These are phyloP conservation scores for Jaltomata sinuosa DNA, from an alignment of 257 asterid species.

Conservation along the genomic window DNA sequence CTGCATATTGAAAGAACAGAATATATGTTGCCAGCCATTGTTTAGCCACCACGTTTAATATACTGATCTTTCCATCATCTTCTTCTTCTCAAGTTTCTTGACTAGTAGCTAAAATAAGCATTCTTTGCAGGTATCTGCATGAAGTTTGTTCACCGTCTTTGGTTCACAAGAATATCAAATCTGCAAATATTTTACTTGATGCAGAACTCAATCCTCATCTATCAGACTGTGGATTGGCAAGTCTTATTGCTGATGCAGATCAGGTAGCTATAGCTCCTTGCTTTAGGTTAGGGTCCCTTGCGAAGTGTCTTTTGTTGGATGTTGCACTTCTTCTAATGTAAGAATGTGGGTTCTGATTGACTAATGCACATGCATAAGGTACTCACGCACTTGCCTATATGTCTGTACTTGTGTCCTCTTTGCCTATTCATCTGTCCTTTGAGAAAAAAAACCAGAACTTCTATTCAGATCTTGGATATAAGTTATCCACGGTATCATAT, in stretches of 20 bases:
- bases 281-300: not conserved
- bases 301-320: not conserved
- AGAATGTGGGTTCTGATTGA: not conserved
- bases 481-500: not conserved
- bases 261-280: conserved; percentile 36
- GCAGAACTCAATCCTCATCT: conserved; percentile 88
- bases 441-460: not conserved
- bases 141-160: conserved; percentile 93
- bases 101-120: conserved; percentile 5
- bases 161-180: conserved; percentile 77
- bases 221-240: conserved; percentile 79
- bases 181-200: conserved; percentile 82
- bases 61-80: not conserved
- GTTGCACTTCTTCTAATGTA: not conserved
- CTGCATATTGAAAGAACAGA: not conserved
- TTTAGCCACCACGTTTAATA: not conserved
- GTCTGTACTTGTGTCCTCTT: not conserved
- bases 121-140: conserved; percentile 69
- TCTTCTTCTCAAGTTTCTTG: not conserved
- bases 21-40: not conserved
- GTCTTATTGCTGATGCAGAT: conserved; percentile 62
- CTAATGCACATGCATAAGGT: not conserved
- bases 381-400: not conserved
- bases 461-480: not conserved
- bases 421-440: not conserved